Evolutionary conservation across 306 rosid genomes (phyloP).

Genomic region (Sophora flavescens): DNA sequence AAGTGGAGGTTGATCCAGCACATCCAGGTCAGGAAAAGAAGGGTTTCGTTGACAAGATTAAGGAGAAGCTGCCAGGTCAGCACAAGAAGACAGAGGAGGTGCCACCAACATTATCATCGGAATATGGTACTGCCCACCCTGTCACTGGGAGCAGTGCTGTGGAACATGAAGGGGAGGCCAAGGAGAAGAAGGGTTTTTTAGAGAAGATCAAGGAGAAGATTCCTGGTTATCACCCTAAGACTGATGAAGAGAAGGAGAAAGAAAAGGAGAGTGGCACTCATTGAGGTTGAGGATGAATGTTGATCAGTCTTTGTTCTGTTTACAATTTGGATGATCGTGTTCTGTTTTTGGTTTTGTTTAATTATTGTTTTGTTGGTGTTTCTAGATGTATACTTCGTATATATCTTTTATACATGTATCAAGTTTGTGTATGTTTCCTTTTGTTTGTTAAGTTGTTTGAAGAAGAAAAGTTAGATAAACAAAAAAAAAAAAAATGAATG

Average conservation of each 20-base stretch:
- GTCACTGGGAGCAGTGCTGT: not conserved
- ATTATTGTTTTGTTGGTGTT: not conserved
- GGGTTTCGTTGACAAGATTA: conserved; percentile 81
- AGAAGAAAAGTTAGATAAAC: not conserved
- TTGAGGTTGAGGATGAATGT: conserved; percentile 2
- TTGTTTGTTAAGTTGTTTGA: not conserved
- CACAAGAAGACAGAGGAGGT: conserved; percentile 76
- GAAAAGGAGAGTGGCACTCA: conserved; percentile 42
- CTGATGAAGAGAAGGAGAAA: conserved; percentile 34
- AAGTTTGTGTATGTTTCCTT: not conserved
- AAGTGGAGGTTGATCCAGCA: conserved; percentile 45
- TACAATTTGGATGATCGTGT: not conserved
- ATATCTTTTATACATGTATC: not conserved
- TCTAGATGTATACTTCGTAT: not conserved
- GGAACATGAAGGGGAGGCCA: conserved; percentile 54
- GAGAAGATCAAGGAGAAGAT: conserved; percentile 89
- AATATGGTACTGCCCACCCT: conserved; percentile 6
- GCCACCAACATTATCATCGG: conserved; percentile 3
- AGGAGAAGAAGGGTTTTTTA: conserved; percentile 85
- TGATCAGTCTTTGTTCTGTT: not conserved
- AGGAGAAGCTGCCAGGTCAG: conserved; percentile 83
- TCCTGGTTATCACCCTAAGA: conserved; percentile 71
- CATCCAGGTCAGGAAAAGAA: conserved; percentile 67
- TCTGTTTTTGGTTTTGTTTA: not conserved
- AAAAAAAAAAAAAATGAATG: not conserved